Conservation (phyloP, 1,139 yeast species). For the Protomyces arabidopsidicola region DNA sequence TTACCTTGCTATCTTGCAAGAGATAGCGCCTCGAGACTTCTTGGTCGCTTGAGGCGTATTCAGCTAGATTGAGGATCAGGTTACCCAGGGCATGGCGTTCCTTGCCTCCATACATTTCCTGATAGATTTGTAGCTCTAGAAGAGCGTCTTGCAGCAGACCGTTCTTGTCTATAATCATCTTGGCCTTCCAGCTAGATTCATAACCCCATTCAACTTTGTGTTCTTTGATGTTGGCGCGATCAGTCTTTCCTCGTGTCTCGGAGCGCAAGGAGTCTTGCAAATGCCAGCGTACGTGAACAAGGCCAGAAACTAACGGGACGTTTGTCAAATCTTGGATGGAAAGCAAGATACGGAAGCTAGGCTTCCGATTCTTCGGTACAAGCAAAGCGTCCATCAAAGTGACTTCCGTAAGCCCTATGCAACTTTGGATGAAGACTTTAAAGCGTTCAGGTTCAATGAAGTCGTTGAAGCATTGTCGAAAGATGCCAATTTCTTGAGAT, state of each 20-base stretch:
- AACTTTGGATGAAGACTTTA: not conserved
- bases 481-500: too few species aligned
- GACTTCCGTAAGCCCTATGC: not conserved
- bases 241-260: conserved; percentile 47
- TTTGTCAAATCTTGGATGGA: conserved; percentile 67
- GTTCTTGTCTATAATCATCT: conserved; percentile 44
- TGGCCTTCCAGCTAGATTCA: conserved; percentile 41
- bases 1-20: conserved; percentile 71
- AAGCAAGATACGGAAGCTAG: conserved; percentile 57
- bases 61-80: conserved; percentile 64
- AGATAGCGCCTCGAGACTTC: conserved; percentile 54
- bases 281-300: conserved; percentile 60
- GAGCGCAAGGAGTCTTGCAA: conserved; percentile 46
- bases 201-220: conserved; percentile 53
- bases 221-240: conserved; percentile 45
- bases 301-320: conserved; percentile 73
- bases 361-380: conserved; percentile 35
- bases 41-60: conserved; percentile 54
- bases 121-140: conserved; percentile 40
- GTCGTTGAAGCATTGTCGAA: too few species aligned
- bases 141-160: conserved; percentile 36
- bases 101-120: conserved; percentile 38
- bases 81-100: conserved; percentile 55
- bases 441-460: too few species aligned
- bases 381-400: not conserved